These are phyloP conservation scores for Aspergillus bridgeri DNA, from an alignment of 495 filamentous ascomycete genomes.

Conservation along the genomic window DNA sequence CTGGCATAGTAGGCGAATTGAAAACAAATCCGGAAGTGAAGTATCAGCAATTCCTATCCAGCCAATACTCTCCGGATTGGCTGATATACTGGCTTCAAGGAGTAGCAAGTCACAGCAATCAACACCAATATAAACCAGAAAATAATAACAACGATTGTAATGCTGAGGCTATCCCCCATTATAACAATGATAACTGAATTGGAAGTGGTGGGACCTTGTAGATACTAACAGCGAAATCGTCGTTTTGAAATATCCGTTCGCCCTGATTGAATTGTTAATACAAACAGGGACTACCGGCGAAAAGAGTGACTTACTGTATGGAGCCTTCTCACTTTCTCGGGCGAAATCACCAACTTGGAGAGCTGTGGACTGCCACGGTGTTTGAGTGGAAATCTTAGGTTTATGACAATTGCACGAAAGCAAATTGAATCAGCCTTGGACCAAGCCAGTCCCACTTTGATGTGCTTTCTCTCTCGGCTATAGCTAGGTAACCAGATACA, in stretches of 20 bases:
- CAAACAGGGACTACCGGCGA: not conserved
- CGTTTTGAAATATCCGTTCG: conserved; percentile 1
- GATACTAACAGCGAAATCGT: not conserved
- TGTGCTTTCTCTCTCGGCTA: not conserved
- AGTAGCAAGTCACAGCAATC: conserved; percentile 1
- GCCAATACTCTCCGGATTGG: not conserved
- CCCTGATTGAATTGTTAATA: conserved; percentile 4
- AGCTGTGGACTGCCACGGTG: not conserved
- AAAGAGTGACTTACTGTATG: conserved; percentile 2
- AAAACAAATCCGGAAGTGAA: conserved; percentile 2
- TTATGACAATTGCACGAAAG: not conserved
- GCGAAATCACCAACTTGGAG: not conserved
- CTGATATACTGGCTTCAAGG: conserved; percentile 1
- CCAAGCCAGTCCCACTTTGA: not conserved
- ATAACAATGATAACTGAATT: not conserved
- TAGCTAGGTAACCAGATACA: not conserved
- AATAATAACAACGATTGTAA: not conserved
- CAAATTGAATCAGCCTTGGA: not conserved
- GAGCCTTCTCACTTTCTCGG: not conserved
- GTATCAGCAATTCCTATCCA: conserved; percentile 2
- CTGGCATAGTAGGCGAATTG: not conserved
- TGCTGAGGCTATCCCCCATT: not conserved
- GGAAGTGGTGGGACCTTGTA: not conserved
- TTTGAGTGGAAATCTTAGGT: conserved; percentile 2
- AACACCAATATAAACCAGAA: not conserved